A percentile compares a stretch with the other conserved stretches of the same genome.
These are phyloP conservation scores for Posidonia oceanica DNA, from an alignment of 116 monocot genomes.

Conservation along the genomic window DNA sequence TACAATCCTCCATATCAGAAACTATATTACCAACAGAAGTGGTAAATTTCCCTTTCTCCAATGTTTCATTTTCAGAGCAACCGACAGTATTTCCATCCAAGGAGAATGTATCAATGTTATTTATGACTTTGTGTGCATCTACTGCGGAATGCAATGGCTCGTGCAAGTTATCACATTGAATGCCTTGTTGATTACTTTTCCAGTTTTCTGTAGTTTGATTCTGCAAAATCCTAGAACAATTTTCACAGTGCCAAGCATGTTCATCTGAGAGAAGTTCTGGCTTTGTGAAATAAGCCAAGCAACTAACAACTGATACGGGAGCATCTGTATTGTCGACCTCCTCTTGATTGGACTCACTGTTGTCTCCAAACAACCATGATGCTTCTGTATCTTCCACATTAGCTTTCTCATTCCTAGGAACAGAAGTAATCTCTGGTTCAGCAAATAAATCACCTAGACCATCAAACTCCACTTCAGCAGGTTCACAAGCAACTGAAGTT, in stretches of 20 bases:
- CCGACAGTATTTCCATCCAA: background rate
- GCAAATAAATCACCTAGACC: constrained; percentile 75
- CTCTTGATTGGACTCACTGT: constrained; percentile 40
- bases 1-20: constrained; percentile 4
- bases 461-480: constrained; percentile 45
- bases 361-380: constrained; percentile 28
- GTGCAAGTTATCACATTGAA: background rate
- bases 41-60: constrained; percentile 9
- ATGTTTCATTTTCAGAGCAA: constrained; percentile 7
- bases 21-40: background rate
- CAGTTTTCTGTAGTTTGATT: constrained; percentile 5
- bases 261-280: constrained; percentile 66
- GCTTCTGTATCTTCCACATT: constrained; percentile 26
- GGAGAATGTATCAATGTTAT: background rate
- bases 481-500: constrained; percentile 9
- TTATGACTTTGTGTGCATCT: background rate
- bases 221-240: constrained; percentile 43
- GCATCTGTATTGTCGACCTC: constrained; percentile 48
- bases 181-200: constrained; percentile 5
- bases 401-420: constrained; percentile 18
- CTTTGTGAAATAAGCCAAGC: constrained; percentile 60
- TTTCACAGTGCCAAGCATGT: constrained; percentile 82
- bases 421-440: constrained; percentile 63
- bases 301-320: constrained; percentile 58
- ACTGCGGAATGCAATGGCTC: background rate